Evolutionary conservation across 2,329 filamentous ascomycete species (phyloP), one percentile per base, ranked within the genome.

Genomic region (Penicillium digitatum): DNA sequence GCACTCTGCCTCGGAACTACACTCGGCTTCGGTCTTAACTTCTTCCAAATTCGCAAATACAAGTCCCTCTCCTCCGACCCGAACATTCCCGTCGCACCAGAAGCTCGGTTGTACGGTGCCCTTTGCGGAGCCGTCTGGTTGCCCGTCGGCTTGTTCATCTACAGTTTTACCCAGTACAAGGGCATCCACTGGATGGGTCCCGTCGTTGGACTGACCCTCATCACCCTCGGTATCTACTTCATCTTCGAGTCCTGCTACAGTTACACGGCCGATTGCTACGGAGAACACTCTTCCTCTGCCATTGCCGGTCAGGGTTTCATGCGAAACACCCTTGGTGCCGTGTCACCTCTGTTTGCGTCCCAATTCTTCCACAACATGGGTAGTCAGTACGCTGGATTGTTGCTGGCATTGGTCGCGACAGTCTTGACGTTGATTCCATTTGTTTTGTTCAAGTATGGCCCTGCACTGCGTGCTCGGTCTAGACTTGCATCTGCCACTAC

Each of bases 341-440:
- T 81, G 0, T 78, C 79, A 24, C 79, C 79, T 0, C 65, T 82
- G 12, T 81, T 81, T 57, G 79, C 79, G 12, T 75, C 70, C 31
- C 76, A 79, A 44, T 81, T 81, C 67, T 82, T 82, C 66, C 74
- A 79, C 60, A 81, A 81, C 51, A 69, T 82, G 14, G 79, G 79
- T 4, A 80, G 77, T 56, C 78, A 81, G 63, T 81, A 77, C 51
- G 79, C 79, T 1, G 79, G 79, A 10, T 62, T 82, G 18, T 71
- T 81, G 18, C 60, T 82, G 50, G 74, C 78, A 0, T 57, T 81
- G 9, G 69, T 81, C 16, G 79, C 76, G 1, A 78, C 77, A 0
- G 52, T 60, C 27, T 66, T 68, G 54, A 69, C 62, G 24, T 63
- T 66, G 1, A 69, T 70, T 40, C 69, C 69, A 0, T 71, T 63